Conservation (phyloP, 2,329 filamentous ascomycete genomes). For the Paramyrothecium roridum region DNA sequence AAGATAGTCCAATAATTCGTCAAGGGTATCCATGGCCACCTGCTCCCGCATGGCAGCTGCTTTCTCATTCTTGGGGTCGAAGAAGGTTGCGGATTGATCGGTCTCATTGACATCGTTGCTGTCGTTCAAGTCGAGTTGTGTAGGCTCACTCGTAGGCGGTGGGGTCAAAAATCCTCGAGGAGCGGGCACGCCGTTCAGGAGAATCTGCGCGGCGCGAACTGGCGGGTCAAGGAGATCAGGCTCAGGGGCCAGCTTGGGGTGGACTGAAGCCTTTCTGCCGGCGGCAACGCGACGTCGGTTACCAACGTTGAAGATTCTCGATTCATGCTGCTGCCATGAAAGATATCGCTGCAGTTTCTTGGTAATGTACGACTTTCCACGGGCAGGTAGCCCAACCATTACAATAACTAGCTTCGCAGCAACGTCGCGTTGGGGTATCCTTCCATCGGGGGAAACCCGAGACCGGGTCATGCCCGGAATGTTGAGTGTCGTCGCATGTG, state of each 20-base stretch:
- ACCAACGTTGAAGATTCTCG: constrained; percentile 95
- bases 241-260: constrained; percentile 28
- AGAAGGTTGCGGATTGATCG: constrained; percentile 91
- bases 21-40: constrained; percentile 85
- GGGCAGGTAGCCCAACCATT: constrained; percentile 94
- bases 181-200: constrained; percentile 51
- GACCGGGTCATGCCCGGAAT: constrained; percentile 96
- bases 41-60: constrained; percentile 85
- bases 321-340: constrained; percentile 96
- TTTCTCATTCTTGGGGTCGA: constrained; percentile 82
- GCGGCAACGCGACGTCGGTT: constrained; percentile 81
- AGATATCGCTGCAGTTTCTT: constrained; percentile 96
- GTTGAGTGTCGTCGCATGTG: constrained; percentile 90
- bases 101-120: constrained; percentile 35
- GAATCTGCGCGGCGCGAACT: constrained; percentile 52
- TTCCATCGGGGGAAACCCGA: constrained; percentile 90
- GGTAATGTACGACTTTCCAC: constrained; percentile 98
- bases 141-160: constrained; percentile 31
- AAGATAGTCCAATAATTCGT: constrained; percentile 89
- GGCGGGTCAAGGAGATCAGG: constrained; percentile 39
- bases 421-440: constrained; percentile 90
- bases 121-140: constrained; percentile 30
- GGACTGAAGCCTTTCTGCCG: constrained; percentile 43
- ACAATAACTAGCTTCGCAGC: constrained; percentile 95
- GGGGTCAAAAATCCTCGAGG: constrained; percentile 18